A percentile compares a stretch with the other conserved stretches of the same genome.
These are phyloP conservation scores for Paracoccidioides brasiliensis DNA, from an alignment of 2,329 filamentous ascomycete genomes.

Conservation along the genomic window DNA sequence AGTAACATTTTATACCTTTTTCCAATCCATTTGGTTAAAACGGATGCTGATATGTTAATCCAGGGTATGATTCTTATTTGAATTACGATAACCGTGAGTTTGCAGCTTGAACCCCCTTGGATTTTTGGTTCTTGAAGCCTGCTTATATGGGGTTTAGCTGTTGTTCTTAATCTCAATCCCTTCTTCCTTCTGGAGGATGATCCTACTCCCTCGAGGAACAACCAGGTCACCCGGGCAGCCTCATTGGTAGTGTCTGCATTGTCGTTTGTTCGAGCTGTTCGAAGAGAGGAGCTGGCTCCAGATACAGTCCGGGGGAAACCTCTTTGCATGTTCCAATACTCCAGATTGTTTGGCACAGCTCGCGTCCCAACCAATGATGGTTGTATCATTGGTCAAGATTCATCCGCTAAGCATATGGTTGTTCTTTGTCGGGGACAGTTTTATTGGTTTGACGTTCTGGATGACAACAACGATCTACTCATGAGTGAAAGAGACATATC, in stretches of 20 bases:
- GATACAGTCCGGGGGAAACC: slow-evolving; percentile 74
- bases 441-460: slow-evolving; percentile 97
- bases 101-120: not conserved
- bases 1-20: not conserved
- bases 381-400: slow-evolving; percentile 90
- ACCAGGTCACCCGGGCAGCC: slow-evolving; percentile 88
- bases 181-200: slow-evolving; percentile 98
- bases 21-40: not conserved
- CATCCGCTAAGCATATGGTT: slow-evolving; percentile 82
- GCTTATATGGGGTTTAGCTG: slow-evolving; percentile 35
- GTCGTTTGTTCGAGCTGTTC: slow-evolving; percentile 82
- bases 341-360: slow-evolving; percentile 84
- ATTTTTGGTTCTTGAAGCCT: no score
- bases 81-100: slow-evolving; percentile 76
- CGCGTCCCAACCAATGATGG: slow-evolving; percentile 88
- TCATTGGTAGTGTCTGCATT: slow-evolving; percentile 83
- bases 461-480: slow-evolving; percentile 86
- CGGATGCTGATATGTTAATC: not conserved
- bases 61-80: slow-evolving; percentile 97
- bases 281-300: slow-evolving; percentile 82
- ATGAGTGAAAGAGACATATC: slow-evolving; percentile 93
- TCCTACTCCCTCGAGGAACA: slow-evolving; percentile 87
- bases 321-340: slow-evolving; percentile 97
- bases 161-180: slow-evolving; percentile 92
- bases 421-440: slow-evolving; percentile 91